Evolutionary conservation across 768 basidiomycete genomes (phyloP), one percentile per base, ranked within the genome.

Genomic region (Asterophora parasitica): DNA sequence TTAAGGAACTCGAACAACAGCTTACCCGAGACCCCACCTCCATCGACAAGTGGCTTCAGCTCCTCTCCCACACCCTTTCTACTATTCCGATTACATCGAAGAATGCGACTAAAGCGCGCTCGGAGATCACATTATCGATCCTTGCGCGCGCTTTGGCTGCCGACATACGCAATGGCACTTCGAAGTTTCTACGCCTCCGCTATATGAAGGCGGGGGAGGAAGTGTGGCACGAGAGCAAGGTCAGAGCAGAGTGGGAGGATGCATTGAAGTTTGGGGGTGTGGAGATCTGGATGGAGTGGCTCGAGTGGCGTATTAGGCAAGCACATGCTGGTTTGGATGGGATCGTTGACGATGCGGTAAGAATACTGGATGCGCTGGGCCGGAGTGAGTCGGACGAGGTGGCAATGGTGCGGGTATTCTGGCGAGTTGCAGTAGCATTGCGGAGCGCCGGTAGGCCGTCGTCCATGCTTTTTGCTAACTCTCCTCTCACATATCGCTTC

Each of bases 231-330:
- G 71, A 71, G 46, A 69, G 68, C 35, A 79, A 79, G 62, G 57
- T 84, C 13, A 45, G 58, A 17, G 67, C 69, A 3, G 85, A 89
- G 55, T 92, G 90, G 90, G 82, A 87, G 46, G 70, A 74, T 15
- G 80, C 83, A 2, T 61, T 89, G 52, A 68, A 65, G 32, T 55
- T 76, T 4, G 74, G 77, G 23, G 77, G 73, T 30, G 62, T 74
- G 20, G 77, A 81, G 31, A 70, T 91, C 19, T 85, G 82, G 78
- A 76, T 90, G 67, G 83, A 83, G 54, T 92, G 88, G 87, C 58
- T 91, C 2, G 84, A 86, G 53, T 90, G 86, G 86, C 73, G 75
- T 48, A 77, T 87, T 28, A 69, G 81, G 34, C 73, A 56, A 31
- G 67, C 67, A 12, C 65, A 52, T 33, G 64, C 66, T 33, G 78